These are phyloP conservation scores for Lipomyces kockii DNA, from an alignment of 805 yeast species.

Conservation along the genomic window DNA sequence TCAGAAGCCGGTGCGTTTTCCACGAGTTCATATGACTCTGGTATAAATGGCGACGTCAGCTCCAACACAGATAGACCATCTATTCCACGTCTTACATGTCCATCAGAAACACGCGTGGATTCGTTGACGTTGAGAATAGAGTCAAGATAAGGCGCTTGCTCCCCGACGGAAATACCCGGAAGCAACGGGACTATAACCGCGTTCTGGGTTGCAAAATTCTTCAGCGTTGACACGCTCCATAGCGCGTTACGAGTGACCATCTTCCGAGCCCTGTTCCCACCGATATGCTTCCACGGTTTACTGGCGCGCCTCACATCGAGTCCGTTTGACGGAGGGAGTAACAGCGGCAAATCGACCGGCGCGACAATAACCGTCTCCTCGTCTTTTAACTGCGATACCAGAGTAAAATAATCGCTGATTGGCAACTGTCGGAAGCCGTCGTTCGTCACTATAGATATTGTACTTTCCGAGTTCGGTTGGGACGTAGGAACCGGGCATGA, in stretches of 20 bases:
- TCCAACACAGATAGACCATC: conserved; percentile 36
- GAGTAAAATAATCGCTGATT: conserved; percentile 36
- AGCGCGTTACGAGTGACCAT: conserved; percentile 45
- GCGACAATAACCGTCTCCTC: conserved; percentile 45
- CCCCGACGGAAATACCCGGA: conserved; percentile 41
- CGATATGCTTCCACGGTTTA: conserved; percentile 34
- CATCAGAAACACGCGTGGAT: neutral
- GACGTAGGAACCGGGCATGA: conserved; percentile 42
- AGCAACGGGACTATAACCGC: conserved; percentile 44
- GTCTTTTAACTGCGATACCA: conserved; percentile 36
- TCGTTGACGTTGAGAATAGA: conserved; percentile 14
- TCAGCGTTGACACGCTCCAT: conserved; percentile 43
- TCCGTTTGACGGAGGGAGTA: conserved; percentile 23
- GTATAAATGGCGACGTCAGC: conserved; percentile 18
- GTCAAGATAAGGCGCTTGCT: conserved; percentile 39
- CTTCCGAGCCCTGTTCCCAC: conserved; percentile 46
- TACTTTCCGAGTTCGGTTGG: conserved; percentile 45
- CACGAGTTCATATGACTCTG: conserved; percentile 11
- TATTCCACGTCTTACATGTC: conserved; percentile 1
- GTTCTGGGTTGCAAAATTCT: conserved; percentile 17
- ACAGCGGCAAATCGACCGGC: conserved; percentile 40
- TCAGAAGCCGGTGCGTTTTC: conserved; percentile 11
- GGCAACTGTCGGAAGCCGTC: conserved; percentile 46
- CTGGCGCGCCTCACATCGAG: conserved; percentile 14
- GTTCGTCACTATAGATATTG: conserved; percentile 45